These are phyloP conservation scores for Podaxis sp. DNA, from an alignment of 768 basidiomycete genomes.

Conservation along the genomic window DNA sequence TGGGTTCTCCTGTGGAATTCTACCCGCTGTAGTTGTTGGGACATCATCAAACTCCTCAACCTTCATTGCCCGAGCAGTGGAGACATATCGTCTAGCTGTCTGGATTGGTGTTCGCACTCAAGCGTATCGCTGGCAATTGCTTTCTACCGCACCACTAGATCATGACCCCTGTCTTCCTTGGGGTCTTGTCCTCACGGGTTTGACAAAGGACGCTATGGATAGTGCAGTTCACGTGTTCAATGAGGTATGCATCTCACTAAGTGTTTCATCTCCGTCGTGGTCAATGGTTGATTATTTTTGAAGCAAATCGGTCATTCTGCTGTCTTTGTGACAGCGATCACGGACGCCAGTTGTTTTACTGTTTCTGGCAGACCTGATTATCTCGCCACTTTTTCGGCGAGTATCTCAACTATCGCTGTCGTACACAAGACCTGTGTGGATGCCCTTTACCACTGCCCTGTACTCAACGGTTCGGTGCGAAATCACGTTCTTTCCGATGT, in stretches of 20 bases:
- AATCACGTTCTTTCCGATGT: slow-evolving; percentile 42
- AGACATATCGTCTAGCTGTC: slow-evolving; percentile 46
- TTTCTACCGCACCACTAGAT: slow-evolving; percentile 5
- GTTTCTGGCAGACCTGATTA: slow-evolving; percentile 55
- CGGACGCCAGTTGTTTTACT: slow-evolving; percentile 44
- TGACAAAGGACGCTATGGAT: slow-evolving; percentile 18
- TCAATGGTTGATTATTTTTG: slow-evolving; percentile 1
- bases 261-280: not conserved
- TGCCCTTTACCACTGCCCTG: slow-evolving; percentile 48
- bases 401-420: slow-evolving; percentile 28
- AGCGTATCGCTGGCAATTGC: slow-evolving; percentile 20
- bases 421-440: slow-evolving; percentile 42
- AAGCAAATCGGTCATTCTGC: slow-evolving; percentile 8
- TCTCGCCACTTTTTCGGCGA: slow-evolving; percentile 37
- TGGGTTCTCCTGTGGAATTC: slow-evolving; percentile 55
- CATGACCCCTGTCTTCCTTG: slow-evolving; percentile 31
- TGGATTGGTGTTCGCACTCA: slow-evolving; percentile 49
- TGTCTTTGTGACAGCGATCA: slow-evolving; percentile 47
- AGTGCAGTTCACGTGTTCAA: slow-evolving; percentile 20
- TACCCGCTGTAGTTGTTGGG: slow-evolving; percentile 48
- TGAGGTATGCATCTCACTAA: slow-evolving; percentile 15
- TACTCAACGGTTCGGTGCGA: slow-evolving; percentile 27
- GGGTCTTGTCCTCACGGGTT: slow-evolving; percentile 38
- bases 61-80: slow-evolving; percentile 39
- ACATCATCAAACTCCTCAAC: slow-evolving; percentile 34